Base-by-base conservation (phyloP, 257 asterid species). In the Scutellaria minor region DNA sequence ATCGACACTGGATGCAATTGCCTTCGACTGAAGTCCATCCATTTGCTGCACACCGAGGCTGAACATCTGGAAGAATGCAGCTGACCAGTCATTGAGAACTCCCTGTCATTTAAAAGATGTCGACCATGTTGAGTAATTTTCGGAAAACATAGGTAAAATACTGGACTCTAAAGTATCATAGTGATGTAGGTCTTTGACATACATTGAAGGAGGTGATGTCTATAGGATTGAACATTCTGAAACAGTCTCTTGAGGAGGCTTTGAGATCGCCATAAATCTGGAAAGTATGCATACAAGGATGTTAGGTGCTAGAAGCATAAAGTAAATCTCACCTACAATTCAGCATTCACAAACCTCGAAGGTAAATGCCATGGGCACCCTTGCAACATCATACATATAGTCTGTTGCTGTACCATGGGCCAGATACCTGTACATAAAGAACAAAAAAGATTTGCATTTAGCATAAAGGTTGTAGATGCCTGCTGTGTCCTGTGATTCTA, bases 391-490 rank as follows among this genome's bases (percentile, higher is more conserved):
- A 55, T 84, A 95, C 97, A 95, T 95, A 77, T 83, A 95, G 75
- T 95, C 99, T 14, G 99, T 95, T 18, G 99, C 97, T 15, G 99
- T 95, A 67, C 99, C 99, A 57, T 92, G 99, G 48, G 99, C 99
- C 31, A 95, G 89, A 87, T 95, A 95, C 80, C 98, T 95, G 67
- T 35, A 61, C 58, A 75, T 35, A 40, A 48, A 37, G 45, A 35
- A 66, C 31, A 73, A 50, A 31, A 15, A 50, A 50, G 72, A 27
- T 41, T 64, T 35, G 55, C 27, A 62, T 74, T 65, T 27, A 66
- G 68, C 48, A 55, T 13, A 41, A 15, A 40, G 55, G 41, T 40
- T 20, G 52, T 8, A 55, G 48, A 64, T 44, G 24, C 40, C 55
- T 48, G 50, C 70, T 11, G 31, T 50, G 27, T 55, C 20, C 58